These are phyloP conservation scores for Solanum microdontum DNA, from an alignment of 257 asterid genomes.

Conservation along the genomic window DNA sequence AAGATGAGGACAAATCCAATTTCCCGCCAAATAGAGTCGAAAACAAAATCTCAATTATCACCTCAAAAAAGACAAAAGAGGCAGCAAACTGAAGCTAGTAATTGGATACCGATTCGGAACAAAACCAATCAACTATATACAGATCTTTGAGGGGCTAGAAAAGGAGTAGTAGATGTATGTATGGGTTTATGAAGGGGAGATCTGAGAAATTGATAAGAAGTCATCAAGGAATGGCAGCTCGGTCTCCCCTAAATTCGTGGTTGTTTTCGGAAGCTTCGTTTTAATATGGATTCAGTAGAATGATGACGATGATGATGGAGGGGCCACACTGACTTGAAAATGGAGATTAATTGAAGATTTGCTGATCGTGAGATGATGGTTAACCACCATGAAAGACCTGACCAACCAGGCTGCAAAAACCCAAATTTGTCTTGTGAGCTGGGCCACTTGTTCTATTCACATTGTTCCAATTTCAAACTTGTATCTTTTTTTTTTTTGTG, in stretches of 20 bases:
- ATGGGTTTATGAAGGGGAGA: neutral
- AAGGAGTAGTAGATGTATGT: neutral
- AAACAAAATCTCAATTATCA: neutral
- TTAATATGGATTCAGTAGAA: neutral
- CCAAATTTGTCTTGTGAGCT: neutral
- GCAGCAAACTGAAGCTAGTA: neutral
- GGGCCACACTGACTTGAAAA: neutral
- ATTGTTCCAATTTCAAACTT: neutral
- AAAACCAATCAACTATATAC: neutral
- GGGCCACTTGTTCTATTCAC: neutral
- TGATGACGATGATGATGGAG: neutral
- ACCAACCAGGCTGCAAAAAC: neutral
- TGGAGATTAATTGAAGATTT: neutral
- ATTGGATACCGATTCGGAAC: neutral
- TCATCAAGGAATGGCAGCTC: neutral
- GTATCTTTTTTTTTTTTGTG: neutral
- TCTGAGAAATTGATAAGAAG: neutral
- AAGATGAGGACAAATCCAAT: neutral
- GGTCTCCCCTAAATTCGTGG: neutral
- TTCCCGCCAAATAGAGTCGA: neutral
- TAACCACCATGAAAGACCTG: neutral
- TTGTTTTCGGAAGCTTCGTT: neutral
- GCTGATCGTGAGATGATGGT: neutral
- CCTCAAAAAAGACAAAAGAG: neutral
- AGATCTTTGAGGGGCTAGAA: neutral